Evolutionary conservation across 257 asterid genomes (phyloP).

Genomic region (Solanum stenotomum): DNA sequence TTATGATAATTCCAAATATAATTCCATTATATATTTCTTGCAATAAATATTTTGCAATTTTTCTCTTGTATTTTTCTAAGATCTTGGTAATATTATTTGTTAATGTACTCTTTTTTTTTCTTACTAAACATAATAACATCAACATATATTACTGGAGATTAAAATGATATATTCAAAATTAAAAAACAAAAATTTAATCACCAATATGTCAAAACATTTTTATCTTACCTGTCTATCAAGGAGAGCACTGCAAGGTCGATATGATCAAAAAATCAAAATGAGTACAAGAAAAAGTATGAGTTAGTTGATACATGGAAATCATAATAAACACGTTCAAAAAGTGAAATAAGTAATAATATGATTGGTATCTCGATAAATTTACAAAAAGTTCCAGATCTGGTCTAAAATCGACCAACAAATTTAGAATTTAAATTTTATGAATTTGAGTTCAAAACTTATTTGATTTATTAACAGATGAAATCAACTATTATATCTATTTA

Average conservation of each 20-base stretch:
- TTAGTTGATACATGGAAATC: background rate
- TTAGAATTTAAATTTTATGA: background rate
- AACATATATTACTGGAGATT: background rate
- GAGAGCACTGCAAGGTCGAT: background rate
- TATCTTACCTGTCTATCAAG: background rate
- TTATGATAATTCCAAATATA: background rate
- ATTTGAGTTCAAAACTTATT: background rate
- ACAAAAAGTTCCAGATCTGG: background rate
- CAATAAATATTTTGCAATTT: background rate
- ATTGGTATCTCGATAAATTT: background rate
- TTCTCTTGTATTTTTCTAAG: background rate
- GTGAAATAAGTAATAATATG: background rate
- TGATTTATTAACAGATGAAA: background rate
- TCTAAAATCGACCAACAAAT: background rate
- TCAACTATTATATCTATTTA: too few species aligned
- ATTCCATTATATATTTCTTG: background rate
- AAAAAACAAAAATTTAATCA: background rate
- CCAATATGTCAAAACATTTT: background rate
- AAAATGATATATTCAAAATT: background rate
- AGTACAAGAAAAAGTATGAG: background rate
- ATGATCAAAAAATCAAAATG: background rate
- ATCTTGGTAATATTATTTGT: background rate
- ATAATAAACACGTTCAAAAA: background rate
- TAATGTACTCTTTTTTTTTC: background rate
- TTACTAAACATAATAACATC: background rate